A percentile compares a stretch with the other conserved stretches of the same genome.
Evolutionary conservation across 2,329 filamentous ascomycete genomes (phyloP).

Genomic region (Colletotrichum spaethianum): DNA sequence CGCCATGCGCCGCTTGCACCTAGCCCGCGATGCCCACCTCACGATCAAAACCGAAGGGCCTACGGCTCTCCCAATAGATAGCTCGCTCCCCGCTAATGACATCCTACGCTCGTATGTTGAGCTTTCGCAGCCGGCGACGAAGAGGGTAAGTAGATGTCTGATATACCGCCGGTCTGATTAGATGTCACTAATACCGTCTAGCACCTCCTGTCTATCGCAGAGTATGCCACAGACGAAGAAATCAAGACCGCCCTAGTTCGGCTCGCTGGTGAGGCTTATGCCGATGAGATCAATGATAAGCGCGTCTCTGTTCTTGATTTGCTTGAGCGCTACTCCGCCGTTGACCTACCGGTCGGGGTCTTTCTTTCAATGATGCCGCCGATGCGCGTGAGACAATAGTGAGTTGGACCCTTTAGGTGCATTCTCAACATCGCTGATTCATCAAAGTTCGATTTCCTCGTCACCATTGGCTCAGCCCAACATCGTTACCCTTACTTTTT

Average conservation of each 20-base stretch:
- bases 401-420: slow-evolving; percentile 62
- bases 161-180: too few relatives aligned
- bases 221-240: slow-evolving; percentile 26
- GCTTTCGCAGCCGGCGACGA: slow-evolving; percentile 79
- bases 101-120: slow-evolving; percentile 81
- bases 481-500: slow-evolving; percentile 77
- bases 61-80: slow-evolving; percentile 68
- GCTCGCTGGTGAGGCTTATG: slow-evolving; percentile 64
- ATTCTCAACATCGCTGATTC: slow-evolving; percentile 42
- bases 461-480: slow-evolving; percentile 74
- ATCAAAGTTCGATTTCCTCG: slow-evolving; percentile 76
- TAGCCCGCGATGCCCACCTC: slow-evolving; percentile 79
- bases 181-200: neutral
- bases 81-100: slow-evolving; percentile 73
- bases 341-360: slow-evolving; percentile 69
- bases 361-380: slow-evolving; percentile 82
- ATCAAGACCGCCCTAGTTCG: slow-evolving; percentile 59
- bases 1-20: slow-evolving; percentile 74
- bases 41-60: slow-evolving; percentile 68
- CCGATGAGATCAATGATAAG: slow-evolving; percentile 65
- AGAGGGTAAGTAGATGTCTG: slow-evolving; percentile 61
- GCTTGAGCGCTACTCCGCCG: slow-evolving; percentile 73
- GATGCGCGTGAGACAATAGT: slow-evolving; percentile 71
- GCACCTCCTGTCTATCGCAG: neutral
- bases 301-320: slow-evolving; percentile 78